Evolutionary conservation across 495 filamentous ascomycete genomes (phyloP), one percentile per base, ranked within the genome.

Genomic region (Aspergillus ellipticus): DNA sequence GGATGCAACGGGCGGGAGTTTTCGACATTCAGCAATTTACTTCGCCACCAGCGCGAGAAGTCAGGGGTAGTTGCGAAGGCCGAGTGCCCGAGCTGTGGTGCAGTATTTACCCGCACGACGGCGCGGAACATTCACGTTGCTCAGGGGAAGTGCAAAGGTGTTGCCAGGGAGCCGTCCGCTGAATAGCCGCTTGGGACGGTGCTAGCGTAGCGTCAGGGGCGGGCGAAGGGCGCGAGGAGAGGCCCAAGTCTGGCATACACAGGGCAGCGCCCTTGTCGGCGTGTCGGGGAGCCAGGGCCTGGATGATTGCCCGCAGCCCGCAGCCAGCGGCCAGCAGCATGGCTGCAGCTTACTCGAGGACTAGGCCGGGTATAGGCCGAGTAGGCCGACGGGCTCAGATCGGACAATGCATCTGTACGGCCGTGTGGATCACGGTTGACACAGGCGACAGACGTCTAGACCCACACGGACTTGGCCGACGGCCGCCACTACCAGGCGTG

Each of bases 1-100:
- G 92, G 91, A 8, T 96, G 92, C 79, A 95, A 96, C 64, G 92
- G 92, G 24, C 85, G 92, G 15, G 88, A 94, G 62, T 96, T 96
- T 67, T 95, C 90, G 2, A 96, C 92, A 11, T 96, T 96, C 66
- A 95, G 90, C 83, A 96, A 96, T 67, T 81, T 96, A 0, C 78
- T 96, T 5, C 81, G 92, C 35, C 92, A 96, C 65, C 92, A 96
- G 66, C 83, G 92, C n/a, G 92, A 96, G 67, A 96, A 94, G 67
- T 93, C 89, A 1, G 92, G 92, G 8, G 89, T 89, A 16, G 90
- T 92, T 33, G 75, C 87, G 9, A 96, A 96, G 69, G 89, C 90
- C 13, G 84, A 85, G 41, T 96, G 92, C 60, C 90, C 89, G 15
- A 83, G 89, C 54, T 96, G 92, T 64, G 89, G 90, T 16, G 90